These are phyloP conservation scores for Aspergillus brasiliensis DNA, from an alignment of 2,329 filamentous ascomycete genomes.

Conservation along the genomic window DNA sequence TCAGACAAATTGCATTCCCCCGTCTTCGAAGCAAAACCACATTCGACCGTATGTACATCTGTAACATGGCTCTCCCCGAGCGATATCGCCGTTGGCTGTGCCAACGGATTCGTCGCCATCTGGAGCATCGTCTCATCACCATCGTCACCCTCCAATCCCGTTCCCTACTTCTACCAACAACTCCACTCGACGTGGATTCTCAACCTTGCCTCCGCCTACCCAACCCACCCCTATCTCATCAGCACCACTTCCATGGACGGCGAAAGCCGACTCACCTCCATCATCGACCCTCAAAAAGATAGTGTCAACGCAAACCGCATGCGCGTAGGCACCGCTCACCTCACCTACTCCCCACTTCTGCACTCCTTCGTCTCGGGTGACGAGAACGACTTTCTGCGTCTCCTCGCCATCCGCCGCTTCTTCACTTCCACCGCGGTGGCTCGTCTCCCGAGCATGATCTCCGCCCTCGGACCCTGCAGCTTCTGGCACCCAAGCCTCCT, in stretches of 20 bases:
- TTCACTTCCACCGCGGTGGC: conserved; percentile 54
- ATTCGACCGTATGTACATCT: conserved; percentile 57
- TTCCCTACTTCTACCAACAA: conserved; percentile 40
- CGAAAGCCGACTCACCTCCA: conserved; percentile 56
- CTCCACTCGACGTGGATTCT: conserved; percentile 43
- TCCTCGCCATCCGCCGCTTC: conserved; percentile 55
- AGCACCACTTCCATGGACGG: conserved; percentile 58
- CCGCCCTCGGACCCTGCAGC: conserved; percentile 38
- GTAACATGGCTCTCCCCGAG: conserved; percentile 60
- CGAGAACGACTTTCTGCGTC: conserved; percentile 55
- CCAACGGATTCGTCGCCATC: conserved; percentile 59
- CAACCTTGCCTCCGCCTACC: conserved; percentile 52
- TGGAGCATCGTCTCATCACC: conserved; percentile 48
- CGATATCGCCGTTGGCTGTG: conserved; percentile 57
- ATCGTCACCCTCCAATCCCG: conserved; percentile 18
- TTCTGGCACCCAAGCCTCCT: conserved; percentile 57
- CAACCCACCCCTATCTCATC: conserved; percentile 55
- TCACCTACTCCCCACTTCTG: conserved; percentile 59
- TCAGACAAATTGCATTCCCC: conserved; percentile 49
- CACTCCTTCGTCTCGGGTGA: conserved; percentile 58
- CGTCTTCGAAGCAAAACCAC: conserved; percentile 54
- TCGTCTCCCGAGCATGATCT: conserved; percentile 44
- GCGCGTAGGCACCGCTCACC: conserved; percentile 51
- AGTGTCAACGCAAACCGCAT: conserved; percentile 50
- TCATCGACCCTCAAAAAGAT: conserved; percentile 51